Evolutionary conservation across 176 grass and related monocot genomes (phyloP), one percentile per base, ranked within the genome.

Genomic region (Eragrostis nindensis): DNA sequence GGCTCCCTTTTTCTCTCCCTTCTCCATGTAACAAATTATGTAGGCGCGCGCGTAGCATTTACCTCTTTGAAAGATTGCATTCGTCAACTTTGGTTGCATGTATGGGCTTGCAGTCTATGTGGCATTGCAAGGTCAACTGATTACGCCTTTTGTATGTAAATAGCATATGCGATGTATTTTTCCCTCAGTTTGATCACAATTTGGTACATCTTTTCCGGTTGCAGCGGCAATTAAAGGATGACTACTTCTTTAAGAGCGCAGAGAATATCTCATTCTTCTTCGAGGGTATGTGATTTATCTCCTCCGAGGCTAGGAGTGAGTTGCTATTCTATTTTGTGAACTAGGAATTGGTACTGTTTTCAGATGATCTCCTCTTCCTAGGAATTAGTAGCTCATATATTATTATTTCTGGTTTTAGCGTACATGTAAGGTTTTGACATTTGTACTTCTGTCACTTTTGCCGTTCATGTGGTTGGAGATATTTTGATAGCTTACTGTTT

Each of bases 251-350:
- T 26, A 81, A 98, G 45, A 95, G 92, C 15, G 92, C 92, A 11
- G 95, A 95, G 80, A 98, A 95, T 44, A 98, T 95, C 60, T 98
- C 95, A 1, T 95, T 98, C 55, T 98, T 98, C 88, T 98, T 98
- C 18, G 95, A 98, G 80, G 95, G 95, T 98, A 52, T 52, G 80
- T 76, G 39, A 16, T 80, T 67, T 57, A 22, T 79, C 55, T 76
- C 43, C 21, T 55, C 48, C 53, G 40, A 50, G 15, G n/a, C n/a
- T 42, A 40, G 55, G 40, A 36, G 64, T 48, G 64, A 66, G 18
- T 42, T 30, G 57, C 5, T 0, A 11, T 53, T 66, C 46, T 66
- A 26, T 41, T 17, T 18, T 81, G 30, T 25, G 18, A 69, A 86
- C 49, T 81, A 56, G 62, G n/a, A 84, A 26, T 62, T 40, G 1